A percentile compares a stretch with the other conserved stretches of the same genome.
Conservation (phyloP, 345 rosid species). For the Diplotaxis tenuifolia region DNA sequence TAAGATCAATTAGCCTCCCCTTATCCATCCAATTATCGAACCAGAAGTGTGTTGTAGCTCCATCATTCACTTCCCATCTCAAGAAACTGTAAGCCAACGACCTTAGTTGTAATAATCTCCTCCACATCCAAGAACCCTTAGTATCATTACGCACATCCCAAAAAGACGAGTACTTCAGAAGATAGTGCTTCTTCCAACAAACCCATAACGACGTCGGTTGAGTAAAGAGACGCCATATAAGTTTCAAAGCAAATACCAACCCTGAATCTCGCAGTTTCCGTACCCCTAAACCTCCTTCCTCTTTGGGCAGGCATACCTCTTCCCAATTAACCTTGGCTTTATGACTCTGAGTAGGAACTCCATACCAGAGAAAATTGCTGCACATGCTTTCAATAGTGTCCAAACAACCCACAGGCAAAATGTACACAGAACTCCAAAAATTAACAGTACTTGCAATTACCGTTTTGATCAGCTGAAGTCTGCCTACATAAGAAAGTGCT, state of each 20-base stretch:
- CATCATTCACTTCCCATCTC: no score
- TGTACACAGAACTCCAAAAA: background rate
- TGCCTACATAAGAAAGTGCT: no score
- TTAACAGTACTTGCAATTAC: no score
- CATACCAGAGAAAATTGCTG: background rate
- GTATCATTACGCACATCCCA: no score
- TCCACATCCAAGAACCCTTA: background rate
- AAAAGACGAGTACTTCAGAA: background rate
- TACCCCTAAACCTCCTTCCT: background rate
- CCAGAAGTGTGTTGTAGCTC: no score
- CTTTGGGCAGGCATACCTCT: background rate
- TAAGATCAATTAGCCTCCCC: no score
- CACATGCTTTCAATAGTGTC: background rate
- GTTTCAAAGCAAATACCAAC: background rate
- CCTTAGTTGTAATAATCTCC: background rate
- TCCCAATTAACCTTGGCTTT: background rate
- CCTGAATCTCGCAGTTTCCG: background rate
- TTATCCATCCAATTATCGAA: no score
- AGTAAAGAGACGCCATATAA: background rate
- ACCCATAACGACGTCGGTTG: background rate
- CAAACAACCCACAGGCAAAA: background rate
- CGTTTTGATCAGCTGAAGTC: no score
- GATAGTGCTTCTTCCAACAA: background rate
- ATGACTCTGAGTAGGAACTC: background rate
- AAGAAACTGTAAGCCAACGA: background rate